A percentile compares a stretch with the other conserved stretches of the same genome.
Evolutionary conservation across 2,329 filamentous ascomycete genomes (phyloP).

Genomic region (Neobulgaria alba): DNA sequence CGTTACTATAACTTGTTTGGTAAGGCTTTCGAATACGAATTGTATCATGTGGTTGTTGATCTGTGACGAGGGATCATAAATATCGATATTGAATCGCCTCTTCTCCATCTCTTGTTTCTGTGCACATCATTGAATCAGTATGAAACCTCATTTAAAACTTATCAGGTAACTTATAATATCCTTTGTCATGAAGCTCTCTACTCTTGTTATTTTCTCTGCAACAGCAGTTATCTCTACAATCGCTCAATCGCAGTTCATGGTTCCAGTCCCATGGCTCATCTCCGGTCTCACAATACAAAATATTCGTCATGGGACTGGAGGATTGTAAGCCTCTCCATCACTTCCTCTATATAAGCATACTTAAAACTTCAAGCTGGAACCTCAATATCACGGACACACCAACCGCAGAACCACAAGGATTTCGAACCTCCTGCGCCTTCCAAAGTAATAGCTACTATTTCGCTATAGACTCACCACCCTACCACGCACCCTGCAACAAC

Average conservation of each 20-base stretch:
- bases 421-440: conserved; percentile 16
- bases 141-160: too few relatives aligned
- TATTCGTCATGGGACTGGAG: conserved; percentile 16
- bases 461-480: conserved; percentile 9
- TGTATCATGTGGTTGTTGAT: too few relatives aligned
- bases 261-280: conserved; percentile 14
- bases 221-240: background rate
- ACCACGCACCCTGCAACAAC: conserved; percentile 10
- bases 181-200: conserved; percentile 1
- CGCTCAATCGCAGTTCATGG: conserved; percentile 1
- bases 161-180: too few relatives aligned
- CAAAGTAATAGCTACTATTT: conserved; percentile 6
- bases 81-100: too few relatives aligned
- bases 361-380: conserved; percentile 7
- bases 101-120: too few relatives aligned
- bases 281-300: conserved; percentile 10
- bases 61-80: too few relatives aligned
- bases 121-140: background rate
- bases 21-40: too few relatives aligned
- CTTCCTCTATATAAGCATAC: background rate
- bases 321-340: conserved; percentile 7
- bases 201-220: background rate
- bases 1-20: too few relatives aligned
- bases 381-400: conserved; percentile 15
- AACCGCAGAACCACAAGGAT: conserved; percentile 11